Evolutionary conservation across 2,329 filamentous ascomycete species (phyloP).

Genomic region (Aspergillus spinulosporus): DNA sequence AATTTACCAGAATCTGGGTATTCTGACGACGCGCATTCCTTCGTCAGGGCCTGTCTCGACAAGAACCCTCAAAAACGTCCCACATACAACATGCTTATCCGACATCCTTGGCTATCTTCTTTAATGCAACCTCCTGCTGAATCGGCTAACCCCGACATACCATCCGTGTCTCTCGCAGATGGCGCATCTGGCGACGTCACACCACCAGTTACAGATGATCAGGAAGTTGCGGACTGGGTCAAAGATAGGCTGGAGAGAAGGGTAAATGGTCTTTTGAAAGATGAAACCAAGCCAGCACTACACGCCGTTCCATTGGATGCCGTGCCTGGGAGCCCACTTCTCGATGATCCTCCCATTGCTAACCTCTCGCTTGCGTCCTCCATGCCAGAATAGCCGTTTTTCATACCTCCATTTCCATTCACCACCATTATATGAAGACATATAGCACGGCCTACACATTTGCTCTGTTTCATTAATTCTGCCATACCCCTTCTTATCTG

Average conservation of each 20-base stretch:
- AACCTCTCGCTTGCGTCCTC: constrained; percentile 1
- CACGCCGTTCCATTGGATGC: constrained; percentile 83
- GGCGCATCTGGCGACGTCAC: constrained; percentile 32
- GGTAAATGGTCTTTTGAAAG: constrained; percentile 57
- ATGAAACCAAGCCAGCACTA: constrained; percentile 70
- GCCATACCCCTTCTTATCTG: constrained; percentile 7
- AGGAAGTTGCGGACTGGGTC: constrained; percentile 87
- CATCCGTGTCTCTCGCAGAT: constrained; percentile 37
- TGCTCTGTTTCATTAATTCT: constrained; percentile 1
- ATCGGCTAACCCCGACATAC: constrained; percentile 50
- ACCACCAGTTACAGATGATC: constrained; percentile 61
- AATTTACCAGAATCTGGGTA: constrained; percentile 77
- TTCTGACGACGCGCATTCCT: constrained; percentile 77
- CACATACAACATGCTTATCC: constrained; percentile 85
- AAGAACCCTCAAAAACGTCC: constrained; percentile 88
- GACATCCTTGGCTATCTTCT: constrained; percentile 81
- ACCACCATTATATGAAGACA: constrained; percentile 8
- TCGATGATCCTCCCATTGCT: constrained; percentile 28
- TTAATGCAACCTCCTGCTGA: constrained; percentile 76
- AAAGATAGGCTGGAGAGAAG: constrained; percentile 67
- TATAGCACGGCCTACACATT: constrained; percentile 8
- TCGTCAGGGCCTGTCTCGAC: constrained; percentile 86
- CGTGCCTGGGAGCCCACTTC: constrained; percentile 49
- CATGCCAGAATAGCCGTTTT: constrained; percentile 1
- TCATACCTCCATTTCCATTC: neutral